Evolutionary conservation across 1,284 basidiomycete species (phyloP), one percentile per base, ranked within the genome.

Genomic region (Melampsora americana): DNA sequence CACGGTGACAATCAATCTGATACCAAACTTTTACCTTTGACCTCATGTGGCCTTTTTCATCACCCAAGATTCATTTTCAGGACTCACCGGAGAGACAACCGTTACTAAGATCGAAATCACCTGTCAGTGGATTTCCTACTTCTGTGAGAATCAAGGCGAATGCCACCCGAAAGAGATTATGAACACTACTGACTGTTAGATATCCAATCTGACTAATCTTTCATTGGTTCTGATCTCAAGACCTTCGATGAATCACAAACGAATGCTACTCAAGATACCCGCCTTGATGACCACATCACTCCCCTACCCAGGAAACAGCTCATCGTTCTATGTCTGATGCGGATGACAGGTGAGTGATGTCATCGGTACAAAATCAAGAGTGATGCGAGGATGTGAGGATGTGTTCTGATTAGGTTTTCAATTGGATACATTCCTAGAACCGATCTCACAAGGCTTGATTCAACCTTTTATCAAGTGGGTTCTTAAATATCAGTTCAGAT

Each of bases 391-490:
- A 42, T 42, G 39, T 11, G 12, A 42, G 12, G 39, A 42, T 9
- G 39, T 42, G 6, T 42, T 42, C 39, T 42, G 39, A 42, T 42
- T 42, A 42, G 39, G 39, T 42, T 42, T 42, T 42, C 39, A 42
- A 42, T 42, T 42, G 39, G 39, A 42, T 11, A 42, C 12, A 42
- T 42, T 42, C 39, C 39, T 42, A 73, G 70, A 73, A 61, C 70
- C 70, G 35, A 73, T 73, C 26, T 73, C 70, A 2, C 62, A 65
- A 65, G 56, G 61, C 70, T 56, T 73, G 23, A 73, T 73, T 20
- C 62, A 65, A 18, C 62, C 70, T 26, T 73, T 73, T 50, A 73
- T 73, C 60, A 73, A 73, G 70, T 73, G 50, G n/a, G 69, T 50
- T 42, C 12, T n/a, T 35, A 35, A 9, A 42, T 42, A 42, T 42